Evolutionary conservation across 129 eudicot species (phyloP).

Genomic region (Saussurea involucrata): DNA sequence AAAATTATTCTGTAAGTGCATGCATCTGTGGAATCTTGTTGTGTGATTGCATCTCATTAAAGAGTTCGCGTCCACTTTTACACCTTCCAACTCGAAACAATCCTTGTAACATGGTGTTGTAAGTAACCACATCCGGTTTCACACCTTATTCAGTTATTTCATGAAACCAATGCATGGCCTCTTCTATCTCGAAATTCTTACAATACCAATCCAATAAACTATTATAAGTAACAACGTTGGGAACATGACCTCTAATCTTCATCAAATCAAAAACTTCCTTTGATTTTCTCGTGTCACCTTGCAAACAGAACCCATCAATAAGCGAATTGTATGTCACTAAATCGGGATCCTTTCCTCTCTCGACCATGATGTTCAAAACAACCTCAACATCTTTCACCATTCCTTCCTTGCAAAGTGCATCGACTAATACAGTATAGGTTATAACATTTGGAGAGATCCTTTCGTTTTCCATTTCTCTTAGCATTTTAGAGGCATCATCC

Average conservation of each 20-base stretch:
- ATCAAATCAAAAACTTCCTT: constrained; percentile 11
- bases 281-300: constrained; percentile 4
- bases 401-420: constrained; percentile 40
- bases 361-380: neutral
- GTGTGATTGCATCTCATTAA: too few species aligned
- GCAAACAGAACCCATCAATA: too few species aligned
- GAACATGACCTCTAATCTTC: neutral
- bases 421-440: constrained; percentile 25
- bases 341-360: too few species aligned
- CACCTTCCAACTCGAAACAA: too few species aligned
- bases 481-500: too few species aligned
- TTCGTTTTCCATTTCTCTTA: constrained; percentile 28
- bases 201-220: constrained; percentile 32
- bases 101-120: too few species aligned
- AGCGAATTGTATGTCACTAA: too few species aligned
- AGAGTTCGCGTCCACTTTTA: too few species aligned
- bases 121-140: too few species aligned
- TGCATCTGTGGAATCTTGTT: too few species aligned
- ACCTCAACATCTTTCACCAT: constrained; percentile 22
- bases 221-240: constrained; percentile 5
- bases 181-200: neutral
- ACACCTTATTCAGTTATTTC: too few species aligned
- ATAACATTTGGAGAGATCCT: neutral
- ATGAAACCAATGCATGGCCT: neutral
- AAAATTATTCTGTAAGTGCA: too few species aligned